phyloP scores from a whole-genome alignment of 2,329 filamentous ascomycete species.

The Leptographium wingfieldii region DNA sequence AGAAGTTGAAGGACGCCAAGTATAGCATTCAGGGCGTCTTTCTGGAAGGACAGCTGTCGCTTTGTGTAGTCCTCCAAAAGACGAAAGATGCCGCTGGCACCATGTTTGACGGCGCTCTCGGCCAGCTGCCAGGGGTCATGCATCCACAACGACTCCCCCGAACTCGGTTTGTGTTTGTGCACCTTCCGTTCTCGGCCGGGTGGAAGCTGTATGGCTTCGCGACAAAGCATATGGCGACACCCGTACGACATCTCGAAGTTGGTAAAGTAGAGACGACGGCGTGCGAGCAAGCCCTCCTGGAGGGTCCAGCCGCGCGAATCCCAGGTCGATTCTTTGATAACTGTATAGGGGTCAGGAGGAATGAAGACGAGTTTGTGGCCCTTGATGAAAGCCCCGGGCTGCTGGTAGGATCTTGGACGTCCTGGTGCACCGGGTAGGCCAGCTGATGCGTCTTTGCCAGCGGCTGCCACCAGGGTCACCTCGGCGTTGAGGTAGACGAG shows the following conservation, averaged over 20 bases:
- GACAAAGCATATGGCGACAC: neutral
- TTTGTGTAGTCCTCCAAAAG: neutral
- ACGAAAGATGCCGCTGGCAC: no score
- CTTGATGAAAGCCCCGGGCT: no score
- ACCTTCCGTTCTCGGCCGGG: neutral
- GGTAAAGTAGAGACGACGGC: constrained; percentile 15
- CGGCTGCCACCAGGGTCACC: constrained; percentile 12
- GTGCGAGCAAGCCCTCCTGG: constrained; percentile 16
- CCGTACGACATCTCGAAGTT: constrained; percentile 16
- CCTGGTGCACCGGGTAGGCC: constrained; percentile 1
- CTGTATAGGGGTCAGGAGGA: neutral
- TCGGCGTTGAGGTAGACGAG: constrained; percentile 12
- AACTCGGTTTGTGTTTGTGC: neutral
- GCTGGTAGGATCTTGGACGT: no score
- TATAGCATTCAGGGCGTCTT: constrained; percentile 1
- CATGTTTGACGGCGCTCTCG: no score
- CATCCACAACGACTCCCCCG: no score
- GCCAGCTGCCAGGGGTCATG: no score
- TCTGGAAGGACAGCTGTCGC: neutral
- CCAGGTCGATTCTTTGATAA: constrained; percentile 6
- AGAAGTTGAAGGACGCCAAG: neutral
- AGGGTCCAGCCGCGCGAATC: constrained; percentile 17
- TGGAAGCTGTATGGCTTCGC: neutral
- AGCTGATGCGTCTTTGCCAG: constrained; percentile 8
- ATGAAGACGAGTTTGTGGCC: neutral